A percentile compares a stretch with the other conserved stretches of the same genome.
These are phyloP conservation scores for Teunomyces cretensis DNA, from an alignment of 805 yeast genomes.

Conservation along the genomic window DNA sequence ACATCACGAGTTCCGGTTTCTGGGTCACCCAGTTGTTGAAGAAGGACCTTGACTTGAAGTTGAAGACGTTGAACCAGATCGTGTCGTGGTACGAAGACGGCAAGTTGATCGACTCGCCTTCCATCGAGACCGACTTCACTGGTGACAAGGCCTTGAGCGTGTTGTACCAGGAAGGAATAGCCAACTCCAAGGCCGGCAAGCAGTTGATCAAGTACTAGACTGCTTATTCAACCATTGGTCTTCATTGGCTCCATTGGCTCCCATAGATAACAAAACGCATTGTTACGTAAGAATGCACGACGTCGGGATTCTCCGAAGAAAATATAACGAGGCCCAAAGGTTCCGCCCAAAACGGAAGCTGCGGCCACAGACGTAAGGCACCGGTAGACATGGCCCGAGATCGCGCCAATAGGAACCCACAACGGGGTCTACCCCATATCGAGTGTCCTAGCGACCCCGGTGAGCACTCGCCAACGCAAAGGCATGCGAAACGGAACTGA, in stretches of 20 bases:
- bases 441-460: no score
- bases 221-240: no score
- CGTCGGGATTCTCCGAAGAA: background rate
- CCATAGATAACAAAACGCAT: no score
- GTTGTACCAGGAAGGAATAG: constrained; percentile 30
- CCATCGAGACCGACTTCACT: constrained; percentile 24
- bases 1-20: constrained; percentile 81
- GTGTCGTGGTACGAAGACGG: constrained; percentile 44
- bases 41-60: constrained; percentile 34
- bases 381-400: no score
- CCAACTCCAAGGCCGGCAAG: constrained; percentile 36
- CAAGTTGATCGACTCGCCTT: constrained; percentile 37
- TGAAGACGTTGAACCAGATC: constrained; percentile 34
- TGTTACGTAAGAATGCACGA: no score
- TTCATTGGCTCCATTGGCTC: no score
- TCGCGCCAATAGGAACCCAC: no score
- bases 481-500: no score
- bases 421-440: no score
- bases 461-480: no score
- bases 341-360: no score
- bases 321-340: background rate
- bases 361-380: no score
- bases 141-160: constrained; percentile 25
- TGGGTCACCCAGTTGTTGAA: constrained; percentile 73
- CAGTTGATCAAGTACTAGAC: constrained; percentile 31